Evolutionary conservation across 2,329 filamentous ascomycete genomes (phyloP), one percentile per base, ranked within the genome.

Genomic region (Beauveria australis): DNA sequence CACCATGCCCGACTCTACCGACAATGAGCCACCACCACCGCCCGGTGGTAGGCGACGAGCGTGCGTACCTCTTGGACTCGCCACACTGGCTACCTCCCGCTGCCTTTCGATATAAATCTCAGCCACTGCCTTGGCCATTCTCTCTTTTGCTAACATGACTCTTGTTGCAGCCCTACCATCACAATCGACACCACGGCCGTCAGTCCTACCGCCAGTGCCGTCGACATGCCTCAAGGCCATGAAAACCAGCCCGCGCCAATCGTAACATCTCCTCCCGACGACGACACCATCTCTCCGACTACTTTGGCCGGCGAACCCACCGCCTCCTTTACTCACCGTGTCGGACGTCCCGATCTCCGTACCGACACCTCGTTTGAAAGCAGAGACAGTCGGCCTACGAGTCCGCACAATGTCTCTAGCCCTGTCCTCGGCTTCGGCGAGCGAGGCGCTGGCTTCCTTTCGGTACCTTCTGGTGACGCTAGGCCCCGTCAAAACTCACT

Each of bases 361-460:
- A 75, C 78, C 16, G 77, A 81, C n/a, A 78, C 78, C 43, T 86
- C 85, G 1, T 87, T 89, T 66, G 87, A 89, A 22, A 85, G 80
- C 71, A 81, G 77, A 65, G 85, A 87, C 63, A 87, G 83, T 70
- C 79, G 86, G 61, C 88, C 88, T 1, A 87, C 83, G 14, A 90
- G 87, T 64, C 86, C 88, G 9, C 87, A 89, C 72, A 91, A 90
- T 75, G 79, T 91, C 54, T 88, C 86, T 30, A 85, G 76, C 63
- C 81, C 81, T 1, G 76, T 84, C 9, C 61, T 62, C 33, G 61
- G 64, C 82, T 14, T 73, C 78, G 19, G 74, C 73, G 74, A 85
- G 72, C 69, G 78, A 67, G 70, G 74, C 61, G 69, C 79, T 66
- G 78, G 79, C 59, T 88, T 88, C 66, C 76, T 91, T 52, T 79